Base-by-base conservation (phyloP, 1,284 basidiomycete species). In the Cutaneotrichosporon cavernicola region DNA sequence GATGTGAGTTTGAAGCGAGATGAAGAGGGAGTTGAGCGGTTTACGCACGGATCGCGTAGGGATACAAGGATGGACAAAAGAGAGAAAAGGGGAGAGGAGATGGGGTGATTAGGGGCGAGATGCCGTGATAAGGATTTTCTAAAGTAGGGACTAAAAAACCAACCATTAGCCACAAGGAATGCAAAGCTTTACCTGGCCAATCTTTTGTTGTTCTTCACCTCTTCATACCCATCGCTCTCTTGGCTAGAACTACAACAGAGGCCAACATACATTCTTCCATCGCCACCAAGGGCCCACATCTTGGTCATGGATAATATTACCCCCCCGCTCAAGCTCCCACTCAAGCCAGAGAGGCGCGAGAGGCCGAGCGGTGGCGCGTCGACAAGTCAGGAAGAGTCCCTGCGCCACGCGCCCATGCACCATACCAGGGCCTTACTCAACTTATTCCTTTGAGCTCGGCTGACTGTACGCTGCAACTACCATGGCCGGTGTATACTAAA, bases 341-440 rank as follows among this genome's bases (percentile, higher is more conserved):
- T 16, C 40, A n/a, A 46, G 43, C 34, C 34, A 36, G 34, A 36
- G 34, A 36, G 34, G 34, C 34, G 34, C 8, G 34, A 36, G 18
- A n/a, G 43, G 18, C 43, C 16, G 43, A 46, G 43, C 43, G 43
- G 43, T 46, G 43, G 43, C 43, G 43, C 18, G 43, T 46, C 43
- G 43, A 16, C 43, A 16, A 18, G 43, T 46, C 43, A 46, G 43
- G 43, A 46, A 46, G 16, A 8, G 18, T 46, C 43, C 43, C 43
- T 46, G 43, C 43, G 43, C 43, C 43, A 46, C 43, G 43, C 43
- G 43, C 43, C 43, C 43, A 46, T 46, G 43, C 43, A 46, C 18
- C 43, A 46, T 46, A 46, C 43, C 43, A 46, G 43, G 43, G 43
- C 43, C 18, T 8, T 36, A 36, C 34, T 36, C 8, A 1, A 36